Evolutionary conservation across 805 yeast genomes (phyloP), one percentile per base, ranked within the genome.

Genomic region (Candida fluviatilis): DNA sequence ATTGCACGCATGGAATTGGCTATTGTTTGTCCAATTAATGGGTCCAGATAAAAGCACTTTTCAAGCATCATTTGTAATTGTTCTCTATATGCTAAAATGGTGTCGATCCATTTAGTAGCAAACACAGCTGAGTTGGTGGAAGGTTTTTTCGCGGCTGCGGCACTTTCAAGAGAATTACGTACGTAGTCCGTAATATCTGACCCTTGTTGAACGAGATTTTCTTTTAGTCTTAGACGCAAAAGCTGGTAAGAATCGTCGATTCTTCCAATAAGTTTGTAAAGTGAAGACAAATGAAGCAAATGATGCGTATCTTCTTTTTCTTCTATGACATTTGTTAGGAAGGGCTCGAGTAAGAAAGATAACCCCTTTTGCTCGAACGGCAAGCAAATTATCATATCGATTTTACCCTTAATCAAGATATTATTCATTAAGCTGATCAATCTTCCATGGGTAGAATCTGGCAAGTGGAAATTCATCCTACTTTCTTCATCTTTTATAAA

Each of bases 31-130:
- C 72, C 75, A 25, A 84, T 46, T 1, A 66, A 60, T 2, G 63
- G 57, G 48, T 83, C 77, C 32, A 62, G 67, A 2, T 62, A 63
- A 46, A 82, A 78, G 2, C 84, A 64, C 5, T 57, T 54, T 17
- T 64, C 59, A 19, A 78, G 57, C 2, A 89, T 64, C 2, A 33
- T 21, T 26, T 72, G 74, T 48, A 76, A 77, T 41, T 76, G 76
- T 4, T 61, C 63, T 46, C 75, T 80, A 40, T 78, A 61, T 8
- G 54, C 57, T 8, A 85, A 54, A 3, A 85, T 69, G 19, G 73
- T 66, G 31, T 75, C 75, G 7, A 85, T 73, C 91, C 95, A 89
- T 37, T 69, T 66, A 2, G 76, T 68, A 0, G 95, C 93, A 47
- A 73, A 75, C 36, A 66, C 62, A 6, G 80, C 58, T 41, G 72